Percentiles rank a stretch among this genome's conserved stretches.
These are phyloP conservation scores for Saccharomycopsis phalli DNA, from an alignment of 1,139 yeast species.

Conservation along the genomic window DNA sequence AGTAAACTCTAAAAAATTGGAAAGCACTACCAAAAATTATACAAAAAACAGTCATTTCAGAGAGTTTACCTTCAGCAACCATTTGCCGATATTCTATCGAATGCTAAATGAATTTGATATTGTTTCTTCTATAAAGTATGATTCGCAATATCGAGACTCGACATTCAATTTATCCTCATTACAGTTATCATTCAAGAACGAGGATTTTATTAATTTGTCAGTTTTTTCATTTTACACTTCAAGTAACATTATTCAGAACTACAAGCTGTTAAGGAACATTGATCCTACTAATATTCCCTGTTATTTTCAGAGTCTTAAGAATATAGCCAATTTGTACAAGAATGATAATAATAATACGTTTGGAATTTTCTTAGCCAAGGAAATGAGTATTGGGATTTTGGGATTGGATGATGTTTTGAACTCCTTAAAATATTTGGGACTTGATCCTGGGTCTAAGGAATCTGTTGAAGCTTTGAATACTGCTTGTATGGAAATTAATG, in stretches of 20 bases:
- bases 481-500: conserved; percentile 30
- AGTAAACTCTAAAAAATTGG: conserved; percentile 22
- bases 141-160: conserved; percentile 22
- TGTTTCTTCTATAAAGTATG: conserved; percentile 25
- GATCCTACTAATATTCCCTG: conserved; percentile 49
- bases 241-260: conserved; percentile 51
- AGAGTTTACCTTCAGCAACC: conserved; percentile 22
- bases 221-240: conserved; percentile 52
- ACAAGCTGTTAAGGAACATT: conserved; percentile 41
- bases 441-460: conserved; percentile 28
- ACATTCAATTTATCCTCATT: not conserved
- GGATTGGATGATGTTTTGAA: conserved; percentile 53
- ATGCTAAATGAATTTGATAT: conserved; percentile 39
- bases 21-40: conserved; percentile 27
- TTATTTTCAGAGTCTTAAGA: conserved; percentile 61
- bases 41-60: conserved; percentile 29
- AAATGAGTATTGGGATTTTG: conserved; percentile 46
- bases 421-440: conserved; percentile 47
- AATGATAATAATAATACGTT: conserved; percentile 35
- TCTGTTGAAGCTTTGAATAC: conserved; percentile 25
- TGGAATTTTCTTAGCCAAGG: conserved; percentile 43
- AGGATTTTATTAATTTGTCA: conserved; percentile 45
- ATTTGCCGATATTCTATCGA: conserved; percentile 24
- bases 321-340: conserved; percentile 36
- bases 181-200: conserved; percentile 21